Evolutionary conservation across 208 protist genomes (phyloP).

Genomic region (Leishmania arabica): DNA sequence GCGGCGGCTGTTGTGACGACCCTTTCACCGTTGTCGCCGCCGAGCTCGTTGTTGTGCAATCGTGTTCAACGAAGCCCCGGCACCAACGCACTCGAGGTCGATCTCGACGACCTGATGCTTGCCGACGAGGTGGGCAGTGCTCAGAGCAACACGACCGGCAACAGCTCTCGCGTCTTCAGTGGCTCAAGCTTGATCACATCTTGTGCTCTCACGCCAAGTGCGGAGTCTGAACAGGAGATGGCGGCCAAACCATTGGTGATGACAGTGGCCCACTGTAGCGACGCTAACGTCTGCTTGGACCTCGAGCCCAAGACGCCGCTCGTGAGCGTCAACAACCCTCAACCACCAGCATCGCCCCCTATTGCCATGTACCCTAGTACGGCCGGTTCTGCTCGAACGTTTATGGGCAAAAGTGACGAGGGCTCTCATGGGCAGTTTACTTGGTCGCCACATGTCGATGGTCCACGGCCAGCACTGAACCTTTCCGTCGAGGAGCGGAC

Average conservation of each 20-base stretch:
- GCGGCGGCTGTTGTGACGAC: neutral
- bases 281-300: neutral
- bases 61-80: neutral
- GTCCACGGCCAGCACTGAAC: conserved; percentile 3
- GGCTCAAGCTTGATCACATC: conserved; percentile 11
- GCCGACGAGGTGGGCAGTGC: conserved; percentile 10
- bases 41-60: neutral
- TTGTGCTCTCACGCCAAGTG: conserved; percentile 2
- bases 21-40: neutral
- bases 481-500: conserved; percentile 32
- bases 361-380: conserved; percentile 1
- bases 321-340: conserved; percentile 1
- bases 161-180: conserved; percentile 16
- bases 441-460: conserved; percentile 1
- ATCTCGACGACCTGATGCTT: conserved; percentile 27
- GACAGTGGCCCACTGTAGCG: neutral
- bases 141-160: conserved; percentile 2
- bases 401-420: neutral
- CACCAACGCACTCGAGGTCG: neutral
- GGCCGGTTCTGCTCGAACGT: neutral
- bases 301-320: neutral
- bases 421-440: neutral
- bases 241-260: conserved; percentile 3
- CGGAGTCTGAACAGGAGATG: conserved; percentile 10
- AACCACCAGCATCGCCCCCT: neutral